Conservation (phyloP, 2,329 filamentous ascomycete genomes). For the Fonsecaea pedrosoi region DNA sequence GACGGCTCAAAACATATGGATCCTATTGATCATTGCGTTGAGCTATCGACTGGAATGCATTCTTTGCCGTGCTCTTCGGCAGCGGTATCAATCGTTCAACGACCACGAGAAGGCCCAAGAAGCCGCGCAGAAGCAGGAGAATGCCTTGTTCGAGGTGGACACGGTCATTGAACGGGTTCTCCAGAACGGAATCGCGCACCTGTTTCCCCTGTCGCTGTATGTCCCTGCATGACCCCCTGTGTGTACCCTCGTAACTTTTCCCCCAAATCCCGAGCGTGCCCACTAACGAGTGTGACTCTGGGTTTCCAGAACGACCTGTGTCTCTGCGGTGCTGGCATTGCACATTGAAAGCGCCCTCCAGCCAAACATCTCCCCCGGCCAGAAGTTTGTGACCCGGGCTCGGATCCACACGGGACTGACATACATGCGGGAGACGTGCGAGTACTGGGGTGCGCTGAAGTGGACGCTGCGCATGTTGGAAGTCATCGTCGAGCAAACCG, state of each 20-base stretch:
- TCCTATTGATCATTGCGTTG: background rate
- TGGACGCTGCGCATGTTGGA: background rate
- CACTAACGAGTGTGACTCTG: background rate
- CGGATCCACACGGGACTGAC: background rate
- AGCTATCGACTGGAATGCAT: background rate
- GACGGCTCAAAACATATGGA: background rate
- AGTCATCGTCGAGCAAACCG: background rate
- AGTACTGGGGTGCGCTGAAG: background rate
- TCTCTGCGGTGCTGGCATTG: background rate
- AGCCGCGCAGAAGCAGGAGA: background rate
- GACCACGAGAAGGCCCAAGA: background rate
- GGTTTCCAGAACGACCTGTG: background rate
- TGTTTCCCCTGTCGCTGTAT: background rate
- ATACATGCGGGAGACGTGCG: background rate
- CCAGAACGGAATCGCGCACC: background rate
- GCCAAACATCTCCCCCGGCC: no score
- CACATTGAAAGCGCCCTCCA: background rate
- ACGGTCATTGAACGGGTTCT: background rate
- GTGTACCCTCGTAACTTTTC: background rate
- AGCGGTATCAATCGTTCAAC: background rate
- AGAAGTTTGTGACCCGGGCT: background rate
- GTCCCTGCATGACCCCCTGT: no score
- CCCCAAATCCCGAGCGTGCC: background rate
- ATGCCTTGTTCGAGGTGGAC: background rate
- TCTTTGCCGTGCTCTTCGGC: background rate